Conservation (phyloP, 129 eudicot genomes). For the Helianthus tuberosus region DNA sequence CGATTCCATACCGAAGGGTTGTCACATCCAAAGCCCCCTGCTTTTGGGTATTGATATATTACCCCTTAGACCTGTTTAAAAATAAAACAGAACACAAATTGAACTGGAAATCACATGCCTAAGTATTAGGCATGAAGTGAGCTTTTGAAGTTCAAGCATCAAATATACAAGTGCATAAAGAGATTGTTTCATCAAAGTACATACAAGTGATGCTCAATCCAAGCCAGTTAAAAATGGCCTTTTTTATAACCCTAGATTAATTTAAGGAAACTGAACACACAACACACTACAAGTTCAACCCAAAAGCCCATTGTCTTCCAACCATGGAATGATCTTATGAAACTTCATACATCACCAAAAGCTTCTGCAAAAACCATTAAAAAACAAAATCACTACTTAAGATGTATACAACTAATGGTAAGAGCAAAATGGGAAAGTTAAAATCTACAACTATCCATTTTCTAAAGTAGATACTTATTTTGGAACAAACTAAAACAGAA, state of each 20-base stretch:
- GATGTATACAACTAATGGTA: no score
- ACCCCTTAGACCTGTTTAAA: no score
- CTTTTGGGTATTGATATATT: no score
- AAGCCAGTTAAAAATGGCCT: conserved; percentile 12
- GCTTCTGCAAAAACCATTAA: conserved; percentile 28
- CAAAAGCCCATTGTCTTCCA: conserved; percentile 23
- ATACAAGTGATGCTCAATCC: not conserved
- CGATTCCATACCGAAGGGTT: no score
- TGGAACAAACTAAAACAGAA: not conserved
- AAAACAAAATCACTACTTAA: not conserved
- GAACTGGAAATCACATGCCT: not conserved
- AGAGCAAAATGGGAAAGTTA: no score
- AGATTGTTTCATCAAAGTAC: not conserved
- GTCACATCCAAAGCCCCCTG: no score
- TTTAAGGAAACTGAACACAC: conserved; percentile 5
- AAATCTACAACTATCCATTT: no score
- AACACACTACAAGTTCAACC: conserved; percentile 17
- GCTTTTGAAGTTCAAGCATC: not conserved
- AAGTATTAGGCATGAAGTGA: not conserved
- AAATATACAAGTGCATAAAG: conserved; percentile 7
- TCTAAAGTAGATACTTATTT: no score
- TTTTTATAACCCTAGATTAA: conserved; percentile 13
- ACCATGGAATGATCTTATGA: conserved; percentile 9
- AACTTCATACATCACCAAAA: not conserved
- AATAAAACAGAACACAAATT: no score